Base-by-base conservation (phyloP, 495 filamentous ascomycete genomes). In the Paragyromitra xinjiangensis region DNA sequence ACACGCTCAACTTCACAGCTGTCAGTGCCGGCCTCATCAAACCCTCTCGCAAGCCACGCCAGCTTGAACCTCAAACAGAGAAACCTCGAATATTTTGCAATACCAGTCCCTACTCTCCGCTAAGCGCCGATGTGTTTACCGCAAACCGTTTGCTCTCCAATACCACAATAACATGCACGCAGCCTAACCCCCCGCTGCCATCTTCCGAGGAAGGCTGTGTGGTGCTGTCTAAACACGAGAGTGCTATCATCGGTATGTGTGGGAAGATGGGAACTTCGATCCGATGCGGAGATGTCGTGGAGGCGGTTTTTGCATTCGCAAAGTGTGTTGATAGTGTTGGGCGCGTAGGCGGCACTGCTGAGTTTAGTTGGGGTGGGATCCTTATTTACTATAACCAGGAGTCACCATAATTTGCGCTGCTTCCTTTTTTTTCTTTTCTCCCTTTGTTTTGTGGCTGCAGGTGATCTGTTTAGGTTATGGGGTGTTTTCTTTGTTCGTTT, bases 341-440 rank as follows among this genome's bases (percentile, higher is more conserved):
- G 3, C 44, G 64, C 9, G 11, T 53, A 6, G 64, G 64, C 2
- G 64, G 64, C 7, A 50, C 4, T 39, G 64, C 22, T 2, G 64
- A 67, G 26, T 67, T 51, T 53, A 37, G 45, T 8, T 67, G 64
- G 64, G 64, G 64, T n/a, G 45, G 44, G 44, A 19, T 67, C 16
- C 45, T 67, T n/a, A 45, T 67, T 53, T 67, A 67, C 9, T 45
- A 51, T 53, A 53, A 19, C 26, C 53, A 67, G 64, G 12, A 67
- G 24, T 34, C 26, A 51, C 6, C 14, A 11, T 19, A 24, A 7
- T 26, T 9, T 12, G 29, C 26, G 16, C 3, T 22, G 42, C 19
- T 26, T 48, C 29, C 4, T 19, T 2, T 22, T 64, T 6, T 64
- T 14, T 48, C 11, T 9, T 6, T 3, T 12, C 19, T 19, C 8